Evolutionary conservation across 176 grass and related monocot species (phyloP), one percentile per base, ranked within the genome.

Genomic region (Avena sativa): DNA sequence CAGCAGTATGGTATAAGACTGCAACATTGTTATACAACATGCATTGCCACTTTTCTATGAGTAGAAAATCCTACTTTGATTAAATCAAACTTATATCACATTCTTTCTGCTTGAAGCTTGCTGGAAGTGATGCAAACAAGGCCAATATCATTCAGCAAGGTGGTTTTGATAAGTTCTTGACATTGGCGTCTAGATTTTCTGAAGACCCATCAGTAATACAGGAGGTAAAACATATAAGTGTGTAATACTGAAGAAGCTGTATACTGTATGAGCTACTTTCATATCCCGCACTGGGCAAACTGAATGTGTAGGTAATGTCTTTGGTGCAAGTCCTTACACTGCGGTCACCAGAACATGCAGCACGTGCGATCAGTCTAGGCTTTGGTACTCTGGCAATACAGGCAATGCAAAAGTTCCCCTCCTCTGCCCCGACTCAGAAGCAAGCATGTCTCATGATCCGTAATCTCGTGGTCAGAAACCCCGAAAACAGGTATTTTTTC

Each of bases 391-490:
- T 98, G 38, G 89, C 87, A 4, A 92, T 98, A 36, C 87, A 94
- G 85, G 81, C 87, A 5, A 94, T 98, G 97, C 76, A 90, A 86
- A 91, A 89, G 78, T 94, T 94, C 26, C 92, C 94, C 9, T 77
- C 87, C 75, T 92, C 94, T 12, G 55, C 73, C 47, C 90, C 83
- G 49, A 94, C 93, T 86, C 94, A 98, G 89, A 94, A 91, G 85
- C 93, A 98, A 93, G 88, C 90, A 34, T 98, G 97, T 16, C 90
- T 94, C 63, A 98, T 98, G 97, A 96, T 98, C 88, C 92, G 94
- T 17, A 98, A 98, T 88, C 94, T 98, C 58, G 93, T 96, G 13
- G 96, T 89, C 78, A 94, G 96, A 71, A 98, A 98, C 81, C 89
- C 90, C 70, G 92, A 96, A 82, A 96, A 98, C 85, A 94, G 93